Conservation (phyloP, 371 early-diverging fungal genomes). For the Amoeboaphelidium protococcarum region DNA sequence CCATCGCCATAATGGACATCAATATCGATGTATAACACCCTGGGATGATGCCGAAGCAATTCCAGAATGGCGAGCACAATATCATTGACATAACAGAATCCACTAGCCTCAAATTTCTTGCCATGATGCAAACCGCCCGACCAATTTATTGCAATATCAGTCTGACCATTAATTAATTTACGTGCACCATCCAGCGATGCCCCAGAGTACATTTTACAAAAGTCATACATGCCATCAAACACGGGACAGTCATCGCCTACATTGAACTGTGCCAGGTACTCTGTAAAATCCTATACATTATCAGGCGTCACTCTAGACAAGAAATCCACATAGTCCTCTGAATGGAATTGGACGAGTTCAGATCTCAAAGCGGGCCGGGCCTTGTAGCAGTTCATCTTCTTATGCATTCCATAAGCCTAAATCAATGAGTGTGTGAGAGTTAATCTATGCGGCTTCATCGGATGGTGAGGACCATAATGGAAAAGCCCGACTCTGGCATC, state of each 20-base stretch:
- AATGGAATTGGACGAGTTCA: slow-evolving; percentile 96
- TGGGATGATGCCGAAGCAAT: slow-evolving; percentile 65
- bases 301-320: slow-evolving; percentile 80
- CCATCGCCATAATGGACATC: slow-evolving; percentile 99
- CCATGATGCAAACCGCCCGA: slow-evolving; percentile 98
- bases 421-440: slow-evolving; percentile 94
- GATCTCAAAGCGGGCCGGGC: slow-evolving; percentile 5
- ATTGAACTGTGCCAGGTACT: slow-evolving; percentile 56
- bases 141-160: slow-evolving; percentile 96
- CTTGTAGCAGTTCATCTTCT: slow-evolving; percentile 33
- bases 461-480: slow-evolving; percentile 61
- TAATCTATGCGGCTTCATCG: slow-evolving; percentile 98
- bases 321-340: slow-evolving; percentile 97
- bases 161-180: slow-evolving; percentile 21
- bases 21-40: slow-evolving; percentile 97
- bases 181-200: slow-evolving; percentile 5
- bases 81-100: slow-evolving; percentile 99
- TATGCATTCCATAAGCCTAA: slow-evolving; percentile 80
- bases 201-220: slow-evolving; percentile 10
- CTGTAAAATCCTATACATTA: slow-evolving; percentile 46
- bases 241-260: slow-evolving; percentile 36
- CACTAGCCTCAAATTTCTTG: slow-evolving; percentile 81
- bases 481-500: slow-evolving; percentile 60
- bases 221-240: slow-evolving; percentile 27
- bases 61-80: slow-evolving; percentile 91